Percentiles rank a stretch among this genome's conserved stretches.
Evolutionary conservation across 2,329 filamentous ascomycete species (phyloP).

Genomic region (Alternaria sp.): DNA sequence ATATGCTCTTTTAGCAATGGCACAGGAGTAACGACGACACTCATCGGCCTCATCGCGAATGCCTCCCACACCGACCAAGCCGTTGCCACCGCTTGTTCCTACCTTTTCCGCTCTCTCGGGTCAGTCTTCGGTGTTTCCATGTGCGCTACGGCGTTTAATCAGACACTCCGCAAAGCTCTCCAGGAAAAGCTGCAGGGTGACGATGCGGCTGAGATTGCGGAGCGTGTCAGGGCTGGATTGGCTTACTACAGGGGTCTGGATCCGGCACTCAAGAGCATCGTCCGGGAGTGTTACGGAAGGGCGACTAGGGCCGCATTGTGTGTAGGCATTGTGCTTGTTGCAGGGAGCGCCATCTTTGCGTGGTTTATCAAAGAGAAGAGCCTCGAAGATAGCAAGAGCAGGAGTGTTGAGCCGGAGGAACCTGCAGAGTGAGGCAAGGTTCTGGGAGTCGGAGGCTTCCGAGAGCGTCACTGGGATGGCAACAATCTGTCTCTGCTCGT

Average conservation of each 20-base stretch:
- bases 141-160: slow-evolving; percentile 74
- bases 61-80: slow-evolving; percentile 71
- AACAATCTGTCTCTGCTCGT: background rate
- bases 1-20: slow-evolving; percentile 62
- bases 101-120: slow-evolving; percentile 78
- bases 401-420: background rate
- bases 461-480: background rate
- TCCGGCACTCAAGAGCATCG: slow-evolving; percentile 63
- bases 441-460: background rate
- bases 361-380: slow-evolving; percentile 56
- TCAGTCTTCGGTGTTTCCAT: slow-evolving; percentile 71
- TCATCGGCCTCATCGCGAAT: slow-evolving; percentile 76
- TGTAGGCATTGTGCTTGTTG: slow-evolving; percentile 58
- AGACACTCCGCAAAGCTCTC: slow-evolving; percentile 66
- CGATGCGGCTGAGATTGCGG: slow-evolving; percentile 69
- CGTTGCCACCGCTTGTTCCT: slow-evolving; percentile 78
- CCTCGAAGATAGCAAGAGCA: slow-evolving; percentile 22
- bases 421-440: background rate
- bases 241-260: slow-evolving; percentile 71
- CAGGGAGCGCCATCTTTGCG: slow-evolving; percentile 54
- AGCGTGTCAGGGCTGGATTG: slow-evolving; percentile 72
- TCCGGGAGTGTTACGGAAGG: slow-evolving; percentile 70
- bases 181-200: slow-evolving; percentile 60
- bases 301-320: slow-evolving; percentile 60
- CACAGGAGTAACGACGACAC: slow-evolving; percentile 71